Conservation (phyloP, 805 yeast species). For the Candida alai region DNA sequence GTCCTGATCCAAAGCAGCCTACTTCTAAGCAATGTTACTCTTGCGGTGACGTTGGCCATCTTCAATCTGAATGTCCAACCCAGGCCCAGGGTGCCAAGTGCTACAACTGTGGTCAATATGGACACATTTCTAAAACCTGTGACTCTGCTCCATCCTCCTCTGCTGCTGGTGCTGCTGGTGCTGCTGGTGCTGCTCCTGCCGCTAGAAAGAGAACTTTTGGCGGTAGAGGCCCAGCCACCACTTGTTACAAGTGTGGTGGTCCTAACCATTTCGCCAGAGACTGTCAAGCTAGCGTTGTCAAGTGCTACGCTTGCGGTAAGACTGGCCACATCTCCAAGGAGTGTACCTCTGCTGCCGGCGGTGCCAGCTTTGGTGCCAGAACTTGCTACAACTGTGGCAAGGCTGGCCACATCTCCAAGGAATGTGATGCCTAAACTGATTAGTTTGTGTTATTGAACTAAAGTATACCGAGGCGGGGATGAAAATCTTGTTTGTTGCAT, state of each 20-base stretch:
- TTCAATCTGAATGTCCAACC: slow-evolving; percentile 77
- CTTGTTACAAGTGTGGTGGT: slow-evolving; percentile 89
- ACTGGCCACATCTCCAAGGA: slow-evolving; percentile 87
- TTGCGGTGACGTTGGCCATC: slow-evolving; percentile 89
- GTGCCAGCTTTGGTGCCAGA: slow-evolving; percentile 41
- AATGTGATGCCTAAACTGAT: slow-evolving; percentile 41
- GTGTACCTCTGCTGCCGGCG: slow-evolving; percentile 58
- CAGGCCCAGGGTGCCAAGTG: slow-evolving; percentile 69
- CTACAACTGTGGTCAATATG: slow-evolving; percentile 54
- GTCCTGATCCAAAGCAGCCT: slow-evolving; percentile 84
- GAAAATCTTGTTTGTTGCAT: background rate
- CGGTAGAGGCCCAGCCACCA: slow-evolving; percentile 26
- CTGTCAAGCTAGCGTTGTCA: slow-evolving; percentile 67
- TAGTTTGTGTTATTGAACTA: background rate
- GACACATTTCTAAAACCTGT: slow-evolving; percentile 82
- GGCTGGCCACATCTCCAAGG: slow-evolving; percentile 85
- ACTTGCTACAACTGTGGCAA: slow-evolving; percentile 73
- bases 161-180: no score
- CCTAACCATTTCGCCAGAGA: slow-evolving; percentile 92
- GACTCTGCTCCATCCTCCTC: slow-evolving; percentile 31
- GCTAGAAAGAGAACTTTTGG: slow-evolving; percentile 19
- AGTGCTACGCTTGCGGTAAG: slow-evolving; percentile 92
- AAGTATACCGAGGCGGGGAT: background rate
- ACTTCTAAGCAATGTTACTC: slow-evolving; percentile 87
- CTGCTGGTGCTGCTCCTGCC: slow-evolving; percentile 20